Conservation (phyloP, 2,329 filamentous ascomycete genomes). For the Paraconiothyrium brasiliense region DNA sequence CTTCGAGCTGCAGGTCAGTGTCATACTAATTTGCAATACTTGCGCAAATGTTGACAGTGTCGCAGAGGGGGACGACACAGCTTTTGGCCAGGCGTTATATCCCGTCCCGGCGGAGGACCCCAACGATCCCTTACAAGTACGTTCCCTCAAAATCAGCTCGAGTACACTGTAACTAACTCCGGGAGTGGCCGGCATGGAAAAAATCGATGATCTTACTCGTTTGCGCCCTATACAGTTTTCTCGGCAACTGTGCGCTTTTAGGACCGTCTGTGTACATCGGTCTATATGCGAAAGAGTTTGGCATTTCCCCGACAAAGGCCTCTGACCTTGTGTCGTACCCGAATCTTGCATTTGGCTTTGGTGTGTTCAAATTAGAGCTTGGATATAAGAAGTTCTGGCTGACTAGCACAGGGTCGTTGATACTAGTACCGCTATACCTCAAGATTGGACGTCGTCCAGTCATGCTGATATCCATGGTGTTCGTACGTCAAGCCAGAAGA, state of each 20-base stretch:
- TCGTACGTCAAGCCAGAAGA: slow-evolving; percentile 28
- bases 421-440: slow-evolving; percentile 67
- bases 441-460: slow-evolving; percentile 59
- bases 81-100: slow-evolving; percentile 68
- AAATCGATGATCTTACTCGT: slow-evolving; percentile 66
- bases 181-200: slow-evolving; percentile 61
- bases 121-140: slow-evolving; percentile 65
- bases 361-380: slow-evolving; percentile 25
- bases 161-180: background rate
- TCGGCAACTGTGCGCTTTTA: slow-evolving; percentile 65
- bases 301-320: slow-evolving; percentile 60
- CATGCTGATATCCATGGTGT: slow-evolving; percentile 53
- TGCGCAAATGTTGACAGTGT: slow-evolving; percentile 12
- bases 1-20: slow-evolving; percentile 50
- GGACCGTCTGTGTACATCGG: slow-evolving; percentile 68
- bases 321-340: slow-evolving; percentile 68
- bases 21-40: background rate
- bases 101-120: slow-evolving; percentile 69
- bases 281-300: slow-evolving; percentile 63
- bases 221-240: slow-evolving; percentile 65
- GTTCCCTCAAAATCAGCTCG: background rate
- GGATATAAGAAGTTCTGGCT: slow-evolving; percentile 19
- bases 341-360: slow-evolving; percentile 69
- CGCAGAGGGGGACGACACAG: slow-evolving; percentile 67
- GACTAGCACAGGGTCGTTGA: slow-evolving; percentile 49